These are phyloP conservation scores for Dendryphion nanum DNA, from an alignment of 2,329 filamentous ascomycete species.

Conservation along the genomic window DNA sequence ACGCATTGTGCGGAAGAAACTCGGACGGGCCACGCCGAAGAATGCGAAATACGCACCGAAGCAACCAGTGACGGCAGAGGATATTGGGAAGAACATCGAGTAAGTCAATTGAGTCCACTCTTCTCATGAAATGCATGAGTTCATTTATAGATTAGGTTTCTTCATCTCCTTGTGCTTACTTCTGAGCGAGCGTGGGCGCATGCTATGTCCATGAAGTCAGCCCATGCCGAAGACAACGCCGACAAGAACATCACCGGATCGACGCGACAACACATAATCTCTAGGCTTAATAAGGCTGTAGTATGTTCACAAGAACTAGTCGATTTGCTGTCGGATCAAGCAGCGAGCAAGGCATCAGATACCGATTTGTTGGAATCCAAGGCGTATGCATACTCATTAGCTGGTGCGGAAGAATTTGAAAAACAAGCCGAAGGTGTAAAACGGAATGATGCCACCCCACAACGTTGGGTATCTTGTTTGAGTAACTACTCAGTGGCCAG, in stretches of 20 bases:
- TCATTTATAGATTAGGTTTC: conserved; percentile 56
- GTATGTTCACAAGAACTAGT: conserved; percentile 68
- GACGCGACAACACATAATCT: conserved; percentile 84
- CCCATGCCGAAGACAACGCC: conserved; percentile 71
- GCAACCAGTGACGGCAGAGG: conserved; percentile 66
- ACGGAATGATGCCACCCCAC: conserved; percentile 33
- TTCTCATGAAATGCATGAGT: neutral
- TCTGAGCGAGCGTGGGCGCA: conserved; percentile 93
- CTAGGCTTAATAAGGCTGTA: conserved; percentile 77
- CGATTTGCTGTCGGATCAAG: conserved; percentile 61
- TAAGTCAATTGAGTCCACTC: conserved; percentile 47
- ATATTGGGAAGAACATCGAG: conserved; percentile 74
- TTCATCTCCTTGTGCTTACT: conserved; percentile 76
- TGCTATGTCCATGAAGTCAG: conserved; percentile 89
- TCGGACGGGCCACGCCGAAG: conserved; percentile 79
- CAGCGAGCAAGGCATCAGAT: conserved; percentile 63
- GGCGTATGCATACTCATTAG: conserved; percentile 76
- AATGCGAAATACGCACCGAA: conserved; percentile 81
- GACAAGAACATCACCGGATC: conserved; percentile 73
- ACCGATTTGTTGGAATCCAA: conserved; percentile 79
- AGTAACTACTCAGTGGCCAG: conserved; percentile 72
- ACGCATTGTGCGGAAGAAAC: conserved; percentile 78
- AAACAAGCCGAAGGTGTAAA: conserved; percentile 60
- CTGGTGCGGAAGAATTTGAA: conserved; percentile 79
- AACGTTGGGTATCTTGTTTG: conserved; percentile 76